Evolutionary conservation across 768 basidiomycete species (phyloP).

Genomic region (Termitomyces sp.): DNA sequence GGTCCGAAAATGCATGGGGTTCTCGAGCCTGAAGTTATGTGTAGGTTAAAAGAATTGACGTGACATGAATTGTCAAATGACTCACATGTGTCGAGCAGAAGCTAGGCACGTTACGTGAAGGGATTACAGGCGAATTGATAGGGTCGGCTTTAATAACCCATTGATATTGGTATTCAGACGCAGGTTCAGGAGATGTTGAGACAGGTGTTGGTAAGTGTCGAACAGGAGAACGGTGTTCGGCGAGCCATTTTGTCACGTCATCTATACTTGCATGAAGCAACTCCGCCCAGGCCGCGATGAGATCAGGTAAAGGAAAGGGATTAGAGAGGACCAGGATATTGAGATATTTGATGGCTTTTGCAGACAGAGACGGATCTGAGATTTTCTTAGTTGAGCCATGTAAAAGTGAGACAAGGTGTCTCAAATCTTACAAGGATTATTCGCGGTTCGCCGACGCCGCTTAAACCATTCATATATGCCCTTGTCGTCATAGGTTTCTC

Average conservation of each 20-base stretch:
- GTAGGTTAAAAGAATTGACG: neutral
- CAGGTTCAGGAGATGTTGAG: slow-evolving; percentile 20
- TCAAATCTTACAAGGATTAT: neutral
- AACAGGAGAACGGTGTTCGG: slow-evolving; percentile 10
- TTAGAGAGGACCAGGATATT: slow-evolving; percentile 15
- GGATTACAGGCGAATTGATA: slow-evolving; percentile 13
- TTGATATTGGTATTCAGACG: slow-evolving; percentile 2
- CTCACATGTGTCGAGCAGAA: slow-evolving; percentile 6
- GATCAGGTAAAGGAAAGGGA: slow-evolving; percentile 17
- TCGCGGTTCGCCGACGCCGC: slow-evolving; percentile 3
- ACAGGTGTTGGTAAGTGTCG: slow-evolving; percentile 18
- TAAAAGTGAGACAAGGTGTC: neutral
- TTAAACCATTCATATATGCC: slow-evolving; percentile 9
- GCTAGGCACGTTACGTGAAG: neutral
- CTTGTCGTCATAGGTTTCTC: slow-evolving; percentile 5
- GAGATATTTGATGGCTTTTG: slow-evolving; percentile 18
- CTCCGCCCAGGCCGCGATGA: slow-evolving; percentile 27
- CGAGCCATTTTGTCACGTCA: slow-evolving; percentile 20
- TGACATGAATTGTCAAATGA: neutral
- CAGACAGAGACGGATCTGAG: slow-evolving; percentile 17
- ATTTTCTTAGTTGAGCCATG: neutral
- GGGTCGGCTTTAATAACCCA: slow-evolving; percentile 15
- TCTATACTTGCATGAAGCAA: slow-evolving; percentile 17
- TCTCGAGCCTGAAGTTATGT: slow-evolving; percentile 12
- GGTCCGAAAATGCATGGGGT: slow-evolving; percentile 9